phyloP scores from a whole-genome alignment of 352 stramenopile genomes.

The Globisporangium acanthophoron region DNA sequence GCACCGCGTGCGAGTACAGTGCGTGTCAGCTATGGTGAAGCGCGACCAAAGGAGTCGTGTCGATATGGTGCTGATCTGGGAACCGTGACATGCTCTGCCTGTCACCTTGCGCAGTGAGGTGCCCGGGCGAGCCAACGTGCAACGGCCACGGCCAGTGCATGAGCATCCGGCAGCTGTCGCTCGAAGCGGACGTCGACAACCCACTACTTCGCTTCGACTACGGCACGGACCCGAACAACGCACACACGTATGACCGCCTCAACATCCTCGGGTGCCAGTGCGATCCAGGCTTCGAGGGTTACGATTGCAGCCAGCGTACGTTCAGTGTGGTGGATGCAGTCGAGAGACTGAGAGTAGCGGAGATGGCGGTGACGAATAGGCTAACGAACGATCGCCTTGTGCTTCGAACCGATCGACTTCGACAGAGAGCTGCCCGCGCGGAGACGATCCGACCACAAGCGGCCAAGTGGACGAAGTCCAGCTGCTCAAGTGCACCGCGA shows the following conservation, averaged over 20 bases:
- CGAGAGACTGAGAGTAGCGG: neutral
- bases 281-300: conserved; percentile 85
- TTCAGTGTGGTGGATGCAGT: neutral
- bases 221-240: conserved; percentile 56
- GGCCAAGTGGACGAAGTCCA: conserved; percentile 85
- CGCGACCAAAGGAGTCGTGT: too few species aligned
- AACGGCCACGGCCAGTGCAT: conserved; percentile 75
- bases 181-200: conserved; percentile 48
- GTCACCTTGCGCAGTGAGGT: conserved; percentile 40
- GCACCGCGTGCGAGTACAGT: conserved; percentile 54
- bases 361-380: neutral
- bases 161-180: conserved; percentile 59
- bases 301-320: conserved; percentile 81
- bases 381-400: neutral
- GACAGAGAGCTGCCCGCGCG: conserved; percentile 74
- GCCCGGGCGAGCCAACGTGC: conserved; percentile 41
- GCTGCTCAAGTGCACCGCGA: conserved; percentile 57
- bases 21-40: neutral
- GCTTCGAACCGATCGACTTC: neutral
- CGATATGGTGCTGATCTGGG: too few species aligned
- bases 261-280: conserved; percentile 86
- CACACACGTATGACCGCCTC: conserved; percentile 73
- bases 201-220: conserved; percentile 60
- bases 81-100: neutral
- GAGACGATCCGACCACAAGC: conserved; percentile 79